A percentile compares a stretch with the other conserved stretches of the same genome.
Conservation (phyloP, 2,329 filamentous ascomycete genomes). For the Podosphaera xanthii region DNA sequence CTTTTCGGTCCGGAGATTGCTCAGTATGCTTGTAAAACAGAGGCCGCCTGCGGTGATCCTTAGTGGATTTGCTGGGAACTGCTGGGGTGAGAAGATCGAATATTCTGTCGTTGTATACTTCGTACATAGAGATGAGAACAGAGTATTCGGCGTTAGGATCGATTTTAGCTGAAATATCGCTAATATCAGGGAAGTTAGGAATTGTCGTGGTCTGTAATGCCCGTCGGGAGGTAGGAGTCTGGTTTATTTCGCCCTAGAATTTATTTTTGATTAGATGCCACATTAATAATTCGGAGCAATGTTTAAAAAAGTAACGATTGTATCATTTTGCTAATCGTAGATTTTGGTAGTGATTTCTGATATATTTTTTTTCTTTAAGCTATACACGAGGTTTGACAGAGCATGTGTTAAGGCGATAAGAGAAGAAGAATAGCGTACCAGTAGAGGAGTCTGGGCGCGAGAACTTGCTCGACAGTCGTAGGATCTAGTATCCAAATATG, state of each 20-base stretch:
- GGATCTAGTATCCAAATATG: conserved; percentile 61
- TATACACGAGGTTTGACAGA: neutral
- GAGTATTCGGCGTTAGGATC: conserved; percentile 59
- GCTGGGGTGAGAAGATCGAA: conserved; percentile 67
- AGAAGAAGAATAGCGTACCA: conserved; percentile 26
- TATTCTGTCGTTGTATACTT: conserved; percentile 96
- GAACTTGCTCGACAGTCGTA: conserved; percentile 35
- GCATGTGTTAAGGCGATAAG: neutral
- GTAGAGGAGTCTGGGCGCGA: conserved; percentile 42
- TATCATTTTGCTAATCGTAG: too few species aligned
- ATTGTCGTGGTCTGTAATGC: conserved; percentile 45
- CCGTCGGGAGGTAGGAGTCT: conserved; percentile 30
- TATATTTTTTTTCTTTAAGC: too few species aligned
- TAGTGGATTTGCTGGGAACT: conserved; percentile 34
- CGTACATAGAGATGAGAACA: conserved; percentile 89
- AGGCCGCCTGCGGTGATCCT: conserved; percentile 52
- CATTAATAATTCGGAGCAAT: too few species aligned
- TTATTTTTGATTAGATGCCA: neutral
- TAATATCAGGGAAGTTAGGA: conserved; percentile 53
- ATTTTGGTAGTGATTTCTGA: too few species aligned
- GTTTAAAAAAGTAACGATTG: too few species aligned
- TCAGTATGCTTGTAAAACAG: conserved; percentile 86
- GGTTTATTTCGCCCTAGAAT: conserved; percentile 27
- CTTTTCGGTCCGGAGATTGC: conserved; percentile 68
- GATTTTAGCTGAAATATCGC: conserved; percentile 40